Percentiles rank a stretch among this genome's conserved stretches.
Conservation (phyloP, 768 basidiomycete species). For the Leccinum barrowsii region DNA sequence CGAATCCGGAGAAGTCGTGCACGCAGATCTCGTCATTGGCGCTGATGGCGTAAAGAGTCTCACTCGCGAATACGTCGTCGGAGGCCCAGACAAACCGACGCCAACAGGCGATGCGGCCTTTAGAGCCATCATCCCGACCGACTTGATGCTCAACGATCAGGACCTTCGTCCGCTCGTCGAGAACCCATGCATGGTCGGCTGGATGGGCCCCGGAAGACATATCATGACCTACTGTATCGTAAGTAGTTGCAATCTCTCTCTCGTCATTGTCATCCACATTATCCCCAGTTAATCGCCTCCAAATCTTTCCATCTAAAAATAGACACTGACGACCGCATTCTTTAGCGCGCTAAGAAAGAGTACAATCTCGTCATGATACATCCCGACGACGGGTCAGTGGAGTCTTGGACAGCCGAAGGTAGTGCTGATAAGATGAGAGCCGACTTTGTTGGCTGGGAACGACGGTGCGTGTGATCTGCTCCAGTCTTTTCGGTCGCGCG, state of each 20-base stretch:
- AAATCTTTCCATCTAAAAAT: neutral
- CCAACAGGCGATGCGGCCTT: slow-evolving; percentile 66
- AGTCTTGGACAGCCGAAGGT: slow-evolving; percentile 45
- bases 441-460: slow-evolving; percentile 48
- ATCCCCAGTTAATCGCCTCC: neutral
- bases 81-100: slow-evolving; percentile 41
- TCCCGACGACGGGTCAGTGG: slow-evolving; percentile 37
- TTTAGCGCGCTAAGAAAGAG: slow-evolving; percentile 34
- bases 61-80: slow-evolving; percentile 47
- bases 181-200: slow-evolving; percentile 48
- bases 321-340: neutral
- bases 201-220: slow-evolving; percentile 55
- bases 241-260: slow-evolving; percentile 9
- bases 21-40: slow-evolving; percentile 44
- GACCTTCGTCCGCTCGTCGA: slow-evolving; percentile 51
- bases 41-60: slow-evolving; percentile 54
- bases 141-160: slow-evolving; percentile 44
- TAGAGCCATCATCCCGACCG: slow-evolving; percentile 49
- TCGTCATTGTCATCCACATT: neutral
- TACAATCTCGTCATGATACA: slow-evolving; percentile 46
- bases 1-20: slow-evolving; percentile 40
- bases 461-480: slow-evolving; percentile 33
- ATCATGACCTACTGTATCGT: slow-evolving; percentile 46
- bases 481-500: neutral
- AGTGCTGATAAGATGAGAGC: slow-evolving; percentile 44